A percentile compares a stretch with the other conserved stretches of the same genome.
Evolutionary conservation across 139 green algal genomes (phyloP).

Genomic region (Volvox africanus): DNA sequence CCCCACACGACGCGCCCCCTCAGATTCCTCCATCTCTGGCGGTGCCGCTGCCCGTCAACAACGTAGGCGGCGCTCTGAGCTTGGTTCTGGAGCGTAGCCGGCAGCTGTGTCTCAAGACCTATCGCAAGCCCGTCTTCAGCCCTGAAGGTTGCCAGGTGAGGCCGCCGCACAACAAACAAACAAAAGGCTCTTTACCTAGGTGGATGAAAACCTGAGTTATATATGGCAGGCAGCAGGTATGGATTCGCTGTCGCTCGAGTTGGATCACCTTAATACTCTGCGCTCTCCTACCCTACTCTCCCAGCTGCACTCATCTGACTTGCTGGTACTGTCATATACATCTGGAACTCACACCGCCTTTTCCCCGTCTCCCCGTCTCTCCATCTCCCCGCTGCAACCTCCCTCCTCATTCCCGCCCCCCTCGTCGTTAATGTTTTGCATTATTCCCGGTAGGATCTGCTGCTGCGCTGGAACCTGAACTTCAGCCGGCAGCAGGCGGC

Average conservation of each 20-base stretch:
- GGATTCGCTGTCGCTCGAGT: too few relatives aligned
- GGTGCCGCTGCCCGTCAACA: conserved; percentile 33
- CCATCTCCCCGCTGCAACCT: background rate
- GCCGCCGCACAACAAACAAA: too few relatives aligned
- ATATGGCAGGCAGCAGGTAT: background rate
- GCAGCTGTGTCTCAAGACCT: conserved; percentile 81
- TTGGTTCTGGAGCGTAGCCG: conserved; percentile 84
- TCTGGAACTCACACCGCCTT: background rate
- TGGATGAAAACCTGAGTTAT: background rate
- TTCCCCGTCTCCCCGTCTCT: background rate
- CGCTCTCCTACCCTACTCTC: background rate
- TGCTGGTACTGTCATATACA: background rate
- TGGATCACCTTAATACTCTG: background rate
- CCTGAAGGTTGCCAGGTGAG: conserved; percentile 8
- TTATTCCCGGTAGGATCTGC: background rate
- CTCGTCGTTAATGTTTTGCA: background rate
- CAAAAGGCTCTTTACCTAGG: too few relatives aligned
- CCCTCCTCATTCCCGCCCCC: background rate
- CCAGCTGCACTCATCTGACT: background rate
- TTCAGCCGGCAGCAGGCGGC: conserved; percentile 68
- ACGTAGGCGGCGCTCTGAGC: conserved; percentile 56
- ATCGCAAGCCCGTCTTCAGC: conserved; percentile 77
- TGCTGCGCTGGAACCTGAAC: conserved; percentile 37
- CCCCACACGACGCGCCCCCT: too few relatives aligned
- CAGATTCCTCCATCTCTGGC: conserved; percentile 29